These are phyloP conservation scores for Pelargonium cotyledonis DNA, from an alignment of 441 rosid genomes.

Conservation along the genomic window DNA sequence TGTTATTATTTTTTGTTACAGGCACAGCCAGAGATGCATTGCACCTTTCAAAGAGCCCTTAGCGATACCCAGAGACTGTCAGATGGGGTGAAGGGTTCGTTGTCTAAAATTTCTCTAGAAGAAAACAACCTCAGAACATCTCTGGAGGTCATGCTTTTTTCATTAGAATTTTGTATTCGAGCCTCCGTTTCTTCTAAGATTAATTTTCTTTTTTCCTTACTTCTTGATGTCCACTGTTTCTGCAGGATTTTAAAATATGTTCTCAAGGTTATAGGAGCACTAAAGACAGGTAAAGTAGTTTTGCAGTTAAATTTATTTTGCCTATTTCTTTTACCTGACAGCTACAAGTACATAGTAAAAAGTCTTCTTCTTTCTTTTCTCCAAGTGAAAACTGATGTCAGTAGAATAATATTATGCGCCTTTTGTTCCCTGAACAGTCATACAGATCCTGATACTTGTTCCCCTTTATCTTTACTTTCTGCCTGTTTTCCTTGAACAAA, in stretches of 20 bases:
- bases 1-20: constrained; percentile 14
- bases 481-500: background rate
- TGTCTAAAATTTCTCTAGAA: constrained; percentile 20
- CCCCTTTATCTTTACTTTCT: background rate
- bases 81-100: constrained; percentile 20
- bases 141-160: constrained; percentile 22
- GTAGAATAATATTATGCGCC: background rate
- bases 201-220: constrained; percentile 1
- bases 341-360: background rate
- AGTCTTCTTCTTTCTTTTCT: background rate
- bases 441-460: constrained; percentile 1
- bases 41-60: constrained; percentile 24
- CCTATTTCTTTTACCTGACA: constrained; percentile 2
- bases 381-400: background rate
- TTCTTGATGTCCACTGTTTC: background rate
- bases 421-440: background rate
- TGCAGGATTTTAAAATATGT: constrained; percentile 27
- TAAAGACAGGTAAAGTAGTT: constrained; percentile 27
- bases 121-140: constrained; percentile 19
- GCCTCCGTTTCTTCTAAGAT: background rate
- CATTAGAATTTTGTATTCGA: background rate
- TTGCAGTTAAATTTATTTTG: background rate
- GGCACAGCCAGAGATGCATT: constrained; percentile 31
- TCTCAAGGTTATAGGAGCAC: constrained; percentile 21
- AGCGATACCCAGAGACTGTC: constrained; percentile 15